phyloP scores from a whole-genome alignment of 1,139 yeast species.

The Scheffersomyces parashehatae region DNA sequence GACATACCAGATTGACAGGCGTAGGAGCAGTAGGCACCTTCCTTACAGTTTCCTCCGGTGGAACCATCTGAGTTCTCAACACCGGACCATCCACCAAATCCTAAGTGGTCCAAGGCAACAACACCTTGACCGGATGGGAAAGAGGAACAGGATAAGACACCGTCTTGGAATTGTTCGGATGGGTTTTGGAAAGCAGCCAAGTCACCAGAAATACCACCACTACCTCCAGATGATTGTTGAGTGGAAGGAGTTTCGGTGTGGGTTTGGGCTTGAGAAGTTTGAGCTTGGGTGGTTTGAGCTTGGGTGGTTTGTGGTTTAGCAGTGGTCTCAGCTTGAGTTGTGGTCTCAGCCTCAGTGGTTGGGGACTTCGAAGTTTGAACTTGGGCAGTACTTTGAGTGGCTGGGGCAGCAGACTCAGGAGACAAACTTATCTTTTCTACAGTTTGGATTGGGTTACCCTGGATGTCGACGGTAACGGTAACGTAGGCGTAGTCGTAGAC shows the following conservation, averaged over 20 bases:
- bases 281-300: neutral
- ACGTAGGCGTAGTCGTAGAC: slow-evolving; percentile 82
- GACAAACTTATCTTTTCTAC: no score
- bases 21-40: slow-evolving; percentile 93
- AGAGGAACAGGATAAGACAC: slow-evolving; percentile 67
- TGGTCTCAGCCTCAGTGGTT: slow-evolving; percentile 1
- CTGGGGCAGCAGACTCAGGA: no score
- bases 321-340: slow-evolving; percentile 2
- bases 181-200: slow-evolving; percentile 56
- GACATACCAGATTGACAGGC: slow-evolving; percentile 97
- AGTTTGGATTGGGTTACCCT: slow-evolving; percentile 49
- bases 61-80: slow-evolving; percentile 61
- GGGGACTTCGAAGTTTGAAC: neutral
- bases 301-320: neutral
- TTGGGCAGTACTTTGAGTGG: neutral
- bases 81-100: slow-evolving; percentile 92
- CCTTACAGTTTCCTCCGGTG: slow-evolving; percentile 68
- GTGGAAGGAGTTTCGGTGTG: slow-evolving; percentile 8
- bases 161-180: slow-evolving; percentile 69
- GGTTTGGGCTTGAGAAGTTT: slow-evolving; percentile 1
- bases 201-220: slow-evolving; percentile 54
- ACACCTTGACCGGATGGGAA: slow-evolving; percentile 96
- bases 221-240: slow-evolving; percentile 10
- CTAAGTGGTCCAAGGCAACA: slow-evolving; percentile 75
- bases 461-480: slow-evolving; percentile 70